phyloP scores from a whole-genome alignment of 768 basidiomycete genomes.

The Lactarius deliciosus region DNA sequence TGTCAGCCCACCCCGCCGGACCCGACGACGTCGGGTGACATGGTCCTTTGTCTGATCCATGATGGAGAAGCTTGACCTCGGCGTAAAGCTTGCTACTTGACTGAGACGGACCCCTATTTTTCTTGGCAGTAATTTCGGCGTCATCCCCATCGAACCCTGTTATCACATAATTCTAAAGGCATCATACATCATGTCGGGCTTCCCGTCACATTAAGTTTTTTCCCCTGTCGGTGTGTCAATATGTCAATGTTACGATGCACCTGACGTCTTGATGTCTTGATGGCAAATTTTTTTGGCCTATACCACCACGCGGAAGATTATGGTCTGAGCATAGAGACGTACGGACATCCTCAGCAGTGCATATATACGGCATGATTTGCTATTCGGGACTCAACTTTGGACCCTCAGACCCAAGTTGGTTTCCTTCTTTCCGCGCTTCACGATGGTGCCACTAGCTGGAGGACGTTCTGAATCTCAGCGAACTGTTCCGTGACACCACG shows the following conservation, averaged over 20 bases:
- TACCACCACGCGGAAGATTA: background rate
- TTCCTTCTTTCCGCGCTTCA: background rate
- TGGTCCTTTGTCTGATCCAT: background rate
- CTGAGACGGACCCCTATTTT: background rate
- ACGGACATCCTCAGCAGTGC: background rate
- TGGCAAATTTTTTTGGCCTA: background rate
- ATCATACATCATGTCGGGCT: background rate
- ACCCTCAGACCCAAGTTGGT: background rate
- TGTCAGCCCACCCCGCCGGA: background rate
- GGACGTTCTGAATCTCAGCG: background rate
- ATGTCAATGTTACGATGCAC: background rate
- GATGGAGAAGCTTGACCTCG: background rate
- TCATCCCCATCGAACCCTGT: background rate
- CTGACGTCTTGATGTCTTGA: background rate
- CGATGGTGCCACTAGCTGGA: background rate
- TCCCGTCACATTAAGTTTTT: background rate
- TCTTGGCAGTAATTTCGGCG: background rate
- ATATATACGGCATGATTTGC: background rate
- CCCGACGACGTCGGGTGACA: background rate
- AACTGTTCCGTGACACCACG: background rate
- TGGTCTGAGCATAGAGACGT: background rate
- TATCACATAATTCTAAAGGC: background rate
- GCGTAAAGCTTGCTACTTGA: background rate
- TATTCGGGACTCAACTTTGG: background rate
- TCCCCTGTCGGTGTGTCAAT: background rate